phyloP scores from a whole-genome alignment of 2,329 filamentous ascomycete species.

The Dryadomyces sulphureus region DNA sequence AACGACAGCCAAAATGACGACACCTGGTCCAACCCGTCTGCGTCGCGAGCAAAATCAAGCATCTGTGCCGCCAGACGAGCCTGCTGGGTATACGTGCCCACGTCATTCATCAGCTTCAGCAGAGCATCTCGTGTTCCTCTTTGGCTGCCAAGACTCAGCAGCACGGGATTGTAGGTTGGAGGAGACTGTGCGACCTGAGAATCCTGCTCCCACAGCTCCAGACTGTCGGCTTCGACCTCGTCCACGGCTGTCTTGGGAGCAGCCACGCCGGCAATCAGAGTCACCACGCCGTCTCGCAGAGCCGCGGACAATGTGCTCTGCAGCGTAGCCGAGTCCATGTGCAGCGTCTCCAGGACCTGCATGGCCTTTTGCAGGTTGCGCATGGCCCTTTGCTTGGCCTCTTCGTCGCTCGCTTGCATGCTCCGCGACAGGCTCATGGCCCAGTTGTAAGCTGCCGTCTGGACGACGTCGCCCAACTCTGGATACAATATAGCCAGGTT shows the following conservation, averaged over 20 bases:
- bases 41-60: slow-evolving; percentile 45
- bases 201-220: slow-evolving; percentile 9
- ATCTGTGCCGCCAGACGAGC: slow-evolving; percentile 49
- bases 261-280: slow-evolving; percentile 22
- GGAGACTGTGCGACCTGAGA: slow-evolving; percentile 12
- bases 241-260: slow-evolving; percentile 12
- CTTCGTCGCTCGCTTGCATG: slow-evolving; percentile 74
- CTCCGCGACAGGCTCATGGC: slow-evolving; percentile 62
- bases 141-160: slow-evolving; percentile 53
- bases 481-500: slow-evolving; percentile 39
- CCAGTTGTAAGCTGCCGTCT: slow-evolving; percentile 66
- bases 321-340: slow-evolving; percentile 50
- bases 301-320: slow-evolving; percentile 52
- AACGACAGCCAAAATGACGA: slow-evolving; percentile 71
- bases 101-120: slow-evolving; percentile 36
- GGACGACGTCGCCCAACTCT: slow-evolving; percentile 39
- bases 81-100: slow-evolving; percentile 43
- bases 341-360: slow-evolving; percentile 46
- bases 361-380: slow-evolving; percentile 64
- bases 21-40: slow-evolving; percentile 42
- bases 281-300: slow-evolving; percentile 58
- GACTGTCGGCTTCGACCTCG: slow-evolving; percentile 17
- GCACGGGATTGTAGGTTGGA: slow-evolving; percentile 39
- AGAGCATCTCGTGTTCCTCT: slow-evolving; percentile 44
- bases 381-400: slow-evolving; percentile 56